Base-by-base conservation (phyloP, 2,329 filamentous ascomycete genomes). In the Penicillium expansum region DNA sequence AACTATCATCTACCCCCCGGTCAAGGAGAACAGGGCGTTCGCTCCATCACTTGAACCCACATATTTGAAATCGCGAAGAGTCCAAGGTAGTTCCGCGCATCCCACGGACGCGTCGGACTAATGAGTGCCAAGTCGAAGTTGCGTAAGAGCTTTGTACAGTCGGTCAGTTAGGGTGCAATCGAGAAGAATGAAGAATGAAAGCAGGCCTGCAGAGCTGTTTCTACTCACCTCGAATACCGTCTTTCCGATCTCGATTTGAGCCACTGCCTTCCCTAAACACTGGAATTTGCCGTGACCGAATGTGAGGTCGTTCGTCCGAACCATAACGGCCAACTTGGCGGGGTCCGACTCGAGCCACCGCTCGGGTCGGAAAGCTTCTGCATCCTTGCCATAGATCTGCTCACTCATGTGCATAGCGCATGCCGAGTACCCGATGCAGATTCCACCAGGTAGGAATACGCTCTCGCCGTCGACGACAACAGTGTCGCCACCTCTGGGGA, bases 231-330 rank as follows among this genome's bases (percentile, higher is more conserved):
- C 61, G 18, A 63, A 63, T 30, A 63, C 7, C 3, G 22, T 49
- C 41, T 63, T 63, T 20, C 55, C 55, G 3, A 62, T 56, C 49
- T 63, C 61, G 13, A 62, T 56, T 14, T 62, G 57, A 14, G 59
- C 61, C 47, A 63, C 61, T n/a, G 52, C 6, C 48, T 62, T 63
- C 13, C 61, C 61, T 20, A 63, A 51, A 51, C 59, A 63, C 52
- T 60, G 61, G 30, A 56, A 63, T 27, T 55, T 63, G 6, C 61
- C 59, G 6, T 62, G 35, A 11, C 61, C 61, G 18, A 63, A 63
- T 29, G 47, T 60, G 13, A 63, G 59, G 5, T 62, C 55, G 16
- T 58, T 63, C 10, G 59, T 57, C 8, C 52, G 59, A 49, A 57
- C 24, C 61, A 63, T 63, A 3, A 14, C 35, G 39, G 49, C 55